These are phyloP conservation scores for Glutinoglossum americanum DNA, from an alignment of 495 filamentous ascomycete genomes.

Conservation along the genomic window DNA sequence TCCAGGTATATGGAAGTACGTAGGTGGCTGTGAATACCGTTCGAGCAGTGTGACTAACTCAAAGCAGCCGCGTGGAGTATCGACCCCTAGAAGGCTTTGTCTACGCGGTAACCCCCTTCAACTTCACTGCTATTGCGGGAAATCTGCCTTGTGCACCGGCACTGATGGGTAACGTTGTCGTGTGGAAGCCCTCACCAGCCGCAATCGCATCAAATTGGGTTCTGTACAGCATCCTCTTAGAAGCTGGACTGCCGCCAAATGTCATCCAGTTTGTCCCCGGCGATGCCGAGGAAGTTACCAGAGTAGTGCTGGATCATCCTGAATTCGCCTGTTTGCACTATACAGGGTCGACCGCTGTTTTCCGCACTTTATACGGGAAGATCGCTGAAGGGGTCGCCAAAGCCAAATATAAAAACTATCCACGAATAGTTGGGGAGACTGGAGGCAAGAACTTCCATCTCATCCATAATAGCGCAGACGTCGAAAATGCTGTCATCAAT, in stretches of 20 bases:
- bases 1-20: conserved; percentile 56
- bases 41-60: conserved; percentile 4
- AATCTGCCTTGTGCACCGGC: conserved; percentile 55
- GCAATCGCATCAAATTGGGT: conserved; percentile 55
- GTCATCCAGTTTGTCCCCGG: conserved; percentile 74
- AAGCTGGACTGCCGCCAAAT: conserved; percentile 57
- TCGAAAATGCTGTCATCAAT: conserved; percentile 54
- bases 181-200: conserved; percentile 74
- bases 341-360: conserved; percentile 62
- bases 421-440: conserved; percentile 67
- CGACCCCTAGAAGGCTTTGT: conserved; percentile 73
- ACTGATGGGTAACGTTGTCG: conserved; percentile 65
- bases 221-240: conserved; percentile 67
- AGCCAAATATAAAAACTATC: conserved; percentile 49
- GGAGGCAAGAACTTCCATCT: conserved; percentile 89
- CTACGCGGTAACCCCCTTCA: conserved; percentile 71
- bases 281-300: conserved; percentile 51
- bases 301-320: conserved; percentile 40
- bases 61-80: conserved; percentile 44
- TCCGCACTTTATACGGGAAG: conserved; percentile 49
- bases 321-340: conserved; percentile 63
- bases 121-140: conserved; percentile 72
- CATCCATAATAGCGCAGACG: conserved; percentile 49
- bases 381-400: conserved; percentile 49
- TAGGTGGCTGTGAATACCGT: conserved; percentile 8